These are phyloP conservation scores for Trichocladium uniseriatum DNA, from an alignment of 495 filamentous ascomycete genomes.

Conservation along the genomic window DNA sequence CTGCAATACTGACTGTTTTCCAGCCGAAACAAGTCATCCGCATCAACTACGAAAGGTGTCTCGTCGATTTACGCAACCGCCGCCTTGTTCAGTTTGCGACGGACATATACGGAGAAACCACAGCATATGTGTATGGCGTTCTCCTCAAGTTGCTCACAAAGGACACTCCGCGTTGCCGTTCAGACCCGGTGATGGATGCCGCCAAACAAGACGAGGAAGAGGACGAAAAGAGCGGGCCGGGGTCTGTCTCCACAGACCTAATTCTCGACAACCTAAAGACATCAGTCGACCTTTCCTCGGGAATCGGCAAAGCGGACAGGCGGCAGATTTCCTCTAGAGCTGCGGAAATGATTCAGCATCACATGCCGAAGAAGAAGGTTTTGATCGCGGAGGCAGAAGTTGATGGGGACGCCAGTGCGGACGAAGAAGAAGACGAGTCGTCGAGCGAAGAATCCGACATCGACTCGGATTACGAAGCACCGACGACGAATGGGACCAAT, in stretches of 20 bases:
- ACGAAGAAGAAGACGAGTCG: slow-evolving; percentile 35
- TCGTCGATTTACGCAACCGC: slow-evolving; percentile 69
- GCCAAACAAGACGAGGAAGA: slow-evolving; percentile 46
- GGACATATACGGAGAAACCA: slow-evolving; percentile 51
- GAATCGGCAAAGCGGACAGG: slow-evolving; percentile 36
- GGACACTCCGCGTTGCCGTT: slow-evolving; percentile 55
- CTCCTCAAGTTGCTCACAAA: slow-evolving; percentile 62
- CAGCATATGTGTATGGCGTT: slow-evolving; percentile 64
- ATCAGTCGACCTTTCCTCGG: slow-evolving; percentile 34
- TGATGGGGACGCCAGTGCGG: slow-evolving; percentile 24
- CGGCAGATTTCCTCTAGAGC: slow-evolving; percentile 32
- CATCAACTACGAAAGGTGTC: slow-evolving; percentile 77
- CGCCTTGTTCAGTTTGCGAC: slow-evolving; percentile 56
- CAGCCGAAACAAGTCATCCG: slow-evolving; percentile 56
- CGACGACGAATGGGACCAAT: slow-evolving; percentile 20
- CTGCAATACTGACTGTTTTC: slow-evolving; percentile 19
- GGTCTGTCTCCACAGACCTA: slow-evolving; percentile 37
- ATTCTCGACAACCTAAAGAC: slow-evolving; percentile 36
- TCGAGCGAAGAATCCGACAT: slow-evolving; percentile 29
- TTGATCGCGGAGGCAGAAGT: slow-evolving; percentile 31
- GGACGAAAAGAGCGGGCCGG: slow-evolving; percentile 13
- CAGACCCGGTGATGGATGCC: slow-evolving; percentile 43
- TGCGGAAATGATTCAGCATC: slow-evolving; percentile 33
- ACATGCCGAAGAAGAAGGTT: slow-evolving; percentile 35
- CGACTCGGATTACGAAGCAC: slow-evolving; percentile 23